Conservation (phyloP, 805 yeast species). For the Clavispora carvajalis region DNA sequence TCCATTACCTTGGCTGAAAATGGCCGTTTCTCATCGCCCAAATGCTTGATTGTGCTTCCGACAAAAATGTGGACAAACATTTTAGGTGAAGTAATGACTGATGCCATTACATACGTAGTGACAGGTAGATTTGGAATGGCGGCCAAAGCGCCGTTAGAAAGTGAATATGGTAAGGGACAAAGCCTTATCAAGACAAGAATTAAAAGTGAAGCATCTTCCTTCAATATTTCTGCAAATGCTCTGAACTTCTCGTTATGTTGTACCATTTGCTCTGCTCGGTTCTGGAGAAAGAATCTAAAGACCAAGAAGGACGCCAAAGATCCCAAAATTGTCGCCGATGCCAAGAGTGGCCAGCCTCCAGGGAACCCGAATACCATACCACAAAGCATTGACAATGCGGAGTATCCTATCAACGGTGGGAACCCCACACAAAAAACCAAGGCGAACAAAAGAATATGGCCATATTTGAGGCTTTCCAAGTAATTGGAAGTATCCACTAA, state of each 20-base stretch:
- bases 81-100: conserved; percentile 76
- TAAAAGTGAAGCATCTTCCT: conserved; percentile 59
- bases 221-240: conserved; percentile 69
- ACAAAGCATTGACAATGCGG: conserved; percentile 56
- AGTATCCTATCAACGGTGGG: conserved; percentile 87
- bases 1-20: conserved; percentile 53
- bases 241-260: conserved; percentile 58
- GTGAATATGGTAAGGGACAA: conserved; percentile 90
- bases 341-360: conserved; percentile 73
- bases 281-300: conserved; percentile 54
- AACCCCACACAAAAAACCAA: conserved; percentile 67
- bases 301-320: conserved; percentile 68
- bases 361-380: conserved; percentile 85
- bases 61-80: conserved; percentile 68
- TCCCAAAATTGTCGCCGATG: conserved; percentile 65
- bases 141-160: conserved; percentile 89
- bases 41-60: conserved; percentile 65
- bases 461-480: conserved; percentile 36
- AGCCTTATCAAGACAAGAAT: conserved; percentile 69
- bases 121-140: conserved; percentile 73
- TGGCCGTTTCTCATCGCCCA: conserved; percentile 55
- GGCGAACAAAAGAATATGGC: conserved; percentile 43
- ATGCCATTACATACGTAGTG: conserved; percentile 61
- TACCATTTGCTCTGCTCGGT: conserved; percentile 57
- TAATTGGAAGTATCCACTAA: conserved; percentile 41